Base-by-base conservation (phyloP, 2,329 filamentous ascomycete species). In the Chrysosporium keratinophilum region DNA sequence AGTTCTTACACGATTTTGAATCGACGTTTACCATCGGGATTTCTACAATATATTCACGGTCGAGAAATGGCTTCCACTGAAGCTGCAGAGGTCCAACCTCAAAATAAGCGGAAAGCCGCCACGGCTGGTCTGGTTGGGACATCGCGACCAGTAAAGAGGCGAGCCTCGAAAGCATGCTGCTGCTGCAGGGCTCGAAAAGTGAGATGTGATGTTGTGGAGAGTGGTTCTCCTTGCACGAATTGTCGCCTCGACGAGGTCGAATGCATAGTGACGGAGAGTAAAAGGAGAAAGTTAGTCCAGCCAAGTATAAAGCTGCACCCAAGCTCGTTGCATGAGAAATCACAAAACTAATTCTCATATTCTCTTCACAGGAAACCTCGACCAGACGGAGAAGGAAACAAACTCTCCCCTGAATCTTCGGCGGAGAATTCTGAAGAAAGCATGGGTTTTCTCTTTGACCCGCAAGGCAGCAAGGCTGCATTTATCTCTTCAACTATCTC, bases 101-200 rank as follows among this genome's bases (percentile, higher is more conserved):
- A 69, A 55, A 65, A 64, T 57, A 83, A 83, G 69, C 75, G 80
- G 58, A 81, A 81, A 62, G 76, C 77, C 42, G 74, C 76, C 40
- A 70, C 74, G 54, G 79, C 79, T 23, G 78, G 78, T 28, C 68
- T 83, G 43, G 72, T 77, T 52, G 71, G 71, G 58, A 69, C 71
- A 54, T 69, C 75, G 64, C 74, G 78, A 55, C 80, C 80, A 52
- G 80, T 84, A 51, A 96, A 95, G 72, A 80, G 89, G 64, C 51
- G 75, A 54, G 75, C 75, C 1, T 65, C 74, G n/a, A 76, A 77
- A 50, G 75, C 75, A 9, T 78, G 75, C 49, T 65, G 76, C 9
- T 75, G 73, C n/a, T 78, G 75, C 59, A 68, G 75, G 14, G 69
- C 74, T n/a, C 66, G 75, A 23, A 77, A 78, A 61, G 75, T 78